A percentile compares a stretch with the other conserved stretches of the same genome.
Evolutionary conservation across 2,329 filamentous ascomycete species (phyloP).

Genomic region (Teratosphaeria viscida): DNA sequence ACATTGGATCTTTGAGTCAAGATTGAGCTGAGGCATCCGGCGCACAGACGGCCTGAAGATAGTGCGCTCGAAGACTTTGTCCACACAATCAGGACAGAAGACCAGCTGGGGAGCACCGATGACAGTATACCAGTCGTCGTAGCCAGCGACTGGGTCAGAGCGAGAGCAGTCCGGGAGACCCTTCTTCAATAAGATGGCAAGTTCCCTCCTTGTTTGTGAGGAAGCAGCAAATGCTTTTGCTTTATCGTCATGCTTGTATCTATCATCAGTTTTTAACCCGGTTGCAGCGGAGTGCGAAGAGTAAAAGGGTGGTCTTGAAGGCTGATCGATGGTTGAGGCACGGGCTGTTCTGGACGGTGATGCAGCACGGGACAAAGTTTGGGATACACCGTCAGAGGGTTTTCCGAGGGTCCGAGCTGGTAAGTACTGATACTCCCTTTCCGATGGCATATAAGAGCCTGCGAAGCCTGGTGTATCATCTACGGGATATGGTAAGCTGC

Average conservation of each 20-base stretch:
- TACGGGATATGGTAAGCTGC: slow-evolving; percentile 35
- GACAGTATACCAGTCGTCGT: slow-evolving; percentile 73
- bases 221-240: slow-evolving; percentile 13
- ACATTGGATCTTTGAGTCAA: slow-evolving; percentile 54
- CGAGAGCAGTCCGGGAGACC: slow-evolving; percentile 59
- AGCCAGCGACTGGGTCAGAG: slow-evolving; percentile 49
- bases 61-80: slow-evolving; percentile 56
- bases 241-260: neutral
- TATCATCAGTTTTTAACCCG: slow-evolving; percentile 4
- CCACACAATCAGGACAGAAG: slow-evolving; percentile 74
- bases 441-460: slow-evolving; percentile 32
- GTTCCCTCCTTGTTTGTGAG: slow-evolving; percentile 31
- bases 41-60: slow-evolving; percentile 59
- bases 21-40: slow-evolving; percentile 47
- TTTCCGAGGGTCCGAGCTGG: slow-evolving; percentile 6
- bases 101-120: slow-evolving; percentile 60
- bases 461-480: slow-evolving; percentile 27
- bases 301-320: slow-evolving; percentile 3
- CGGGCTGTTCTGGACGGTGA: slow-evolving; percentile 9
- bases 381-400: slow-evolving; percentile 7
- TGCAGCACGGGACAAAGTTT: slow-evolving; percentile 7
- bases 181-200: slow-evolving; percentile 32
- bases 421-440: slow-evolving; percentile 31
- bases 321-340: neutral
- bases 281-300: slow-evolving; percentile 8